Base-by-base conservation (phyloP, 805 yeast genomes). In the Yarrowia deformans region DNA sequence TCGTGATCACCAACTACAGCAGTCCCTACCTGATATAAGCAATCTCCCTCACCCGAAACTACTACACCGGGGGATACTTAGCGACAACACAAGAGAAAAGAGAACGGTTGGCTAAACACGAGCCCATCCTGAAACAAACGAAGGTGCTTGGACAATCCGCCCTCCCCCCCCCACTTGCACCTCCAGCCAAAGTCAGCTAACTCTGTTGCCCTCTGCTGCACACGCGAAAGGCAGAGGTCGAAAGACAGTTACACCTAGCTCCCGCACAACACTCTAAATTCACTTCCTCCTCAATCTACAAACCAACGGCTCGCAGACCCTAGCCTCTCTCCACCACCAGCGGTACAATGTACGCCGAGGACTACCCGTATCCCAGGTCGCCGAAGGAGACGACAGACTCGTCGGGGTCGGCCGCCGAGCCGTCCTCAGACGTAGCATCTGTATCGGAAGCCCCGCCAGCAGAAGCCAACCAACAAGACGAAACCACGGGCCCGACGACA, bases 321-420 rank as follows among this genome's bases (percentile, higher is more conserved):
- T n/a, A 52, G 58, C 48, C 48, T 45, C 46, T 23, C 46, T 29
- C 34, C 16, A 39, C 60, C 45, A 54, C 46, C 35, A 40, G 58
- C 43, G 60, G 60, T 46, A 54, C 34, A 13, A 56, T 56, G 63
- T 56, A 56, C 63, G 48, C 48, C 48, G 63, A 56, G 48, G 63
- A 56, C 63, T 56, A 56, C 35, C 19, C 48, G 63, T 56, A 56
- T 32, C 63, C 63, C 48, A 29, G 60, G 63, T 46, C 67, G 67
- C 43, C 60, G 2, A 61, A 46, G 55, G 60, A 61, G 16, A 46
- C 60, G 42, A 61, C 67, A 19, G 67, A 60, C 67, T 60, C 58
- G 58, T 45, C 67, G 1, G 60, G 58, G 58, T 54, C 58, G 16
- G 43, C 34, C 32, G 43, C 45, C n/a, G 60, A 39, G 34, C 60